Evolutionary conservation across 78 protist species (phyloP).

Genomic region (Bodo saltans): DNA sequence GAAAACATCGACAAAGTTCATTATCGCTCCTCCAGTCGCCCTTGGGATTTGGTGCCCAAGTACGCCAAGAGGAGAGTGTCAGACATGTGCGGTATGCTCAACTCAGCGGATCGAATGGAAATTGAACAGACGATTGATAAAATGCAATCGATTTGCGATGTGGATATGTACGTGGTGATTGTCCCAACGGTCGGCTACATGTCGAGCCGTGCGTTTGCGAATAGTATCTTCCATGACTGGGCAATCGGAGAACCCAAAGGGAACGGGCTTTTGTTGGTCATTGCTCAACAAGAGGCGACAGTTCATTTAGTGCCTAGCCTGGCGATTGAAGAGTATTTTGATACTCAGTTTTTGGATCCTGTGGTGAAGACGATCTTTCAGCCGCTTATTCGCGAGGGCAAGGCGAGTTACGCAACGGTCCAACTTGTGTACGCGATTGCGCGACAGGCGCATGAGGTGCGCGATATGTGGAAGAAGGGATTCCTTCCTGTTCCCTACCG

Average conservation of each 20-base stretch:
- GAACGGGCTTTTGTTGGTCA: not conserved
- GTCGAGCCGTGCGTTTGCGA: not conserved
- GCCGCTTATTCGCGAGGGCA: not conserved
- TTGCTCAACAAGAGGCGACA: not conserved
- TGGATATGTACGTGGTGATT: not conserved
- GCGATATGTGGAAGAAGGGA: not conserved
- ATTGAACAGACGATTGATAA: not conserved
- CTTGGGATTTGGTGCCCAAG: not conserved
- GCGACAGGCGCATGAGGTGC: not conserved
- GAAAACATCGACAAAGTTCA: not conserved
- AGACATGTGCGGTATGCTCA: not conserved
- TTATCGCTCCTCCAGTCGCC: not conserved
- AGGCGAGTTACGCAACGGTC: not conserved
- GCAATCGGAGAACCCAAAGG: not conserved
- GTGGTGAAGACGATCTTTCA: not conserved
- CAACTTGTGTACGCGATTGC: not conserved
- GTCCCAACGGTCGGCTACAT: not conserved
- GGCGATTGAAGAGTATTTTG: not conserved
- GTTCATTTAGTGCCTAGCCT: not conserved
- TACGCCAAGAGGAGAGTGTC: not conserved
- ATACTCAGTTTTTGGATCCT: not conserved
- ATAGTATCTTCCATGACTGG: not conserved
- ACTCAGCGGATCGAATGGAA: not conserved
- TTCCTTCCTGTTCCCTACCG: not conserved
- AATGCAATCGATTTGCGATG: not conserved